Percentiles rank a stretch among this genome's conserved stretches.
Evolutionary conservation across 2,329 filamentous ascomycete species (phyloP).

Genomic region (Colletotrichum graminicola): DNA sequence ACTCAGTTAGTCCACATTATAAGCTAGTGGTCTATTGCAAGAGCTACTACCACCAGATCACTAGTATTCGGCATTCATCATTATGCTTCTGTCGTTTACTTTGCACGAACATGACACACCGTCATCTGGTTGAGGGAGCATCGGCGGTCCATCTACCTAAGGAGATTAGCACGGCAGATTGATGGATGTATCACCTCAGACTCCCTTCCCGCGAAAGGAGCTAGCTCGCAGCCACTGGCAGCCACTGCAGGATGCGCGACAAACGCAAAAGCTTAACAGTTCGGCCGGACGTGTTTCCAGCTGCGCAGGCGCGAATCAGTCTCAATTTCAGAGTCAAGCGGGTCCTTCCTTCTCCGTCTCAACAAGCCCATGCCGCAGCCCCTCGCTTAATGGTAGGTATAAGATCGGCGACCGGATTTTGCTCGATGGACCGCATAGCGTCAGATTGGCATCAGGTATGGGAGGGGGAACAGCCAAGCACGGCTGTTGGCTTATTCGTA

Average conservation of each 20-base stretch:
- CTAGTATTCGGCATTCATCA: not conserved
- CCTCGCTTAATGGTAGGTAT: not conserved
- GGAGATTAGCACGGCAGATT: too few relatives aligned
- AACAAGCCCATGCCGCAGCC: constrained; percentile 11
- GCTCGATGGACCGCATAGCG: constrained; percentile 12
- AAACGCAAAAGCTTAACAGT: not conserved
- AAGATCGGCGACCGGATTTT: not conserved
- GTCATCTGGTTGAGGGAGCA: too few relatives aligned
- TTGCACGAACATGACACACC: not conserved
- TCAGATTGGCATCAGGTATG: constrained; percentile 20
- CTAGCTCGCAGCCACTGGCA: not conserved
- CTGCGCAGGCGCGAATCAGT: constrained; percentile 5
- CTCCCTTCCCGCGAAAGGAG: too few relatives aligned
- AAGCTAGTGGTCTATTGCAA: not conserved
- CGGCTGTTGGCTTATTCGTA: not conserved
- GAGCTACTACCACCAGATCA: not conserved
- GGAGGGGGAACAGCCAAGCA: not conserved
- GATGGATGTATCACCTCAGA: too few relatives aligned
- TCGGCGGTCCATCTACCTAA: too few relatives aligned
- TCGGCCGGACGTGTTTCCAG: not conserved
- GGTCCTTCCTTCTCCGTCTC: not conserved
- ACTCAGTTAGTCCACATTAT: not conserved
- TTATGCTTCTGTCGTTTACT: not conserved
- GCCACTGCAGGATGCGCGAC: not conserved
- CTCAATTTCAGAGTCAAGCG: constrained; percentile 7